phyloP scores from a whole-genome alignment of 148 eudicot species.

The Fagopyrum tataricum region DNA sequence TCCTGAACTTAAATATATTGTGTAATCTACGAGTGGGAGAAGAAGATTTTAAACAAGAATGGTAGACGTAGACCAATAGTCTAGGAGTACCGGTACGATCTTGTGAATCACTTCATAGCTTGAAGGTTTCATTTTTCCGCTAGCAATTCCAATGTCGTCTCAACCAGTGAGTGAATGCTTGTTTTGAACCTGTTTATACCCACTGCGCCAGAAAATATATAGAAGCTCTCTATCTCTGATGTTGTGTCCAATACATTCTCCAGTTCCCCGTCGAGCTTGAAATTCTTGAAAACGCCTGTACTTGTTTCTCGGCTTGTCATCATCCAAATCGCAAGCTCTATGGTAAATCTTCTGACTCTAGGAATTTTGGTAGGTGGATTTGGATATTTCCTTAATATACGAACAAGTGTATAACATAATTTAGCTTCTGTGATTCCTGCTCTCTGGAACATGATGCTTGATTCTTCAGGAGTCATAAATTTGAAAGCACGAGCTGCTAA shows the following conservation, averaged over 20 bases:
- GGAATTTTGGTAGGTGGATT: conserved; percentile 55
- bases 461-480: conserved; percentile 45
- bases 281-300: conserved; percentile 30
- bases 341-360: conserved; percentile 65
- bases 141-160: conserved; percentile 47
- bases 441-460: conserved; percentile 36
- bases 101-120: background rate
- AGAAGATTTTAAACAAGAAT: background rate
- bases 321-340: conserved; percentile 88
- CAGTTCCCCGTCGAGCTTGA: conserved; percentile 55
- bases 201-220: conserved; percentile 71
- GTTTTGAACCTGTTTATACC: conserved; percentile 56
- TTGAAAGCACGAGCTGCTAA: conserved; percentile 65
- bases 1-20: background rate
- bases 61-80: too few relatives aligned
- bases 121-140: background rate
- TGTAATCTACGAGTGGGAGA: background rate
- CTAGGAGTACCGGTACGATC: background rate
- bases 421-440: conserved; percentile 41
- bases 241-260: conserved; percentile 67
- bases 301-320: conserved; percentile 47
- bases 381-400: conserved; percentile 45
- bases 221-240: conserved; percentile 74
- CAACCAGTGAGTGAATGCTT: conserved; percentile 54
- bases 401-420: conserved; percentile 42